Evolutionary conservation across 2,329 filamentous ascomycete genomes (phyloP).

Genomic region (Diplodia intermedia): DNA sequence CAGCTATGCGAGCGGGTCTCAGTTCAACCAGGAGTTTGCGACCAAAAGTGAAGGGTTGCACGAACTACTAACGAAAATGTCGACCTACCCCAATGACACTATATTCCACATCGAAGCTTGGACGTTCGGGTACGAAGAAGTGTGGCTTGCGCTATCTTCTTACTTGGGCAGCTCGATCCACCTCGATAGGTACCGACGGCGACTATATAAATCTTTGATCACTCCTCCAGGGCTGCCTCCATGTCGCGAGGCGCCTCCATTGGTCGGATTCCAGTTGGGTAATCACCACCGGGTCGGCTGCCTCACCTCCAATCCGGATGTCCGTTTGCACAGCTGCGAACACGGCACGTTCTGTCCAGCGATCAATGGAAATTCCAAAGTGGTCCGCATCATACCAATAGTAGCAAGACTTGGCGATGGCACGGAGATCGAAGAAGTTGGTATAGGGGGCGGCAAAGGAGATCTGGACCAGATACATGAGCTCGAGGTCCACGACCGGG

Average conservation of each 20-base stretch:
- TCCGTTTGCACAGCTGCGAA: slow-evolving; percentile 85
- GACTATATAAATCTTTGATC: slow-evolving; percentile 69
- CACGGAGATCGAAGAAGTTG: slow-evolving; percentile 72
- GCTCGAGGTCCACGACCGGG: slow-evolving; percentile 61
- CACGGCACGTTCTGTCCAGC: slow-evolving; percentile 68
- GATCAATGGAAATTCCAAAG: slow-evolving; percentile 53
- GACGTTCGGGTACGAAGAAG: slow-evolving; percentile 94
- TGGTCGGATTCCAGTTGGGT: slow-evolving; percentile 77
- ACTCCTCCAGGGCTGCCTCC: slow-evolving; percentile 50
- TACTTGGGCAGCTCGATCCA: slow-evolving; percentile 76
- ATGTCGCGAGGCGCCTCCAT: slow-evolving; percentile 67
- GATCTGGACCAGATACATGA: slow-evolving; percentile 74
- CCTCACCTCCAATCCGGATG: slow-evolving; percentile 67
- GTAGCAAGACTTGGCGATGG: slow-evolving; percentile 69
- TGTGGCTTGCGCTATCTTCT: slow-evolving; percentile 82
- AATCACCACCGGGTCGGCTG: slow-evolving; percentile 75
- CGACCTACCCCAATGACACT: slow-evolving; percentile 72
- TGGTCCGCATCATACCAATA: slow-evolving; percentile 81
- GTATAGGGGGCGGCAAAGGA: slow-evolving; percentile 78
- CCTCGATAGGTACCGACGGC: slow-evolving; percentile 79
- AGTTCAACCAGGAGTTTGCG: slow-evolving; percentile 60
- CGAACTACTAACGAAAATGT: slow-evolving; percentile 74
- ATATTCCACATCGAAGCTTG: slow-evolving; percentile 85
- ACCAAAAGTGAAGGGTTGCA: slow-evolving; percentile 76
- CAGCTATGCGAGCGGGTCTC: slow-evolving; percentile 68